Conservation (phyloP, 1,284 basidiomycete species). For the Gomphus sp. region DNA sequence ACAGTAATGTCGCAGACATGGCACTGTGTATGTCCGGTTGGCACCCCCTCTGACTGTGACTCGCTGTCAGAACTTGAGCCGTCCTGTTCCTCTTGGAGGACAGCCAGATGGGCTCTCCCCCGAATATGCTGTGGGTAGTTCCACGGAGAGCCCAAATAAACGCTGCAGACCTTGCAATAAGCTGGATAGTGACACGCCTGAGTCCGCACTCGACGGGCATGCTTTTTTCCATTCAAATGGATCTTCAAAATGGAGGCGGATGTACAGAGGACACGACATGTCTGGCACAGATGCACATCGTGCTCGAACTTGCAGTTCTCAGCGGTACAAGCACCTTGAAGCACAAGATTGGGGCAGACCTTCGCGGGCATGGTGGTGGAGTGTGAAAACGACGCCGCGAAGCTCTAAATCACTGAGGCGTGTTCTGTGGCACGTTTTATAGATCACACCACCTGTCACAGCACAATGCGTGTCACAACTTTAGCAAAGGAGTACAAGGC, state of each 20-base stretch:
- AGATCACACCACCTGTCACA: too few species aligned
- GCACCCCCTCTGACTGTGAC: conserved; percentile 3
- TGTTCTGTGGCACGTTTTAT: too few species aligned
- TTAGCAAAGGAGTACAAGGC: too few species aligned
- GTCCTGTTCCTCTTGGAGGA: conserved; percentile 16
- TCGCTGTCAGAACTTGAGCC: conserved; percentile 15
- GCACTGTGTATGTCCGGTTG: conserved; percentile 26
- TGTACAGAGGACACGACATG: conserved; percentile 27
- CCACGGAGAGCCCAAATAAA: conserved; percentile 17
- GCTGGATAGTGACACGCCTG: conserved; percentile 9
- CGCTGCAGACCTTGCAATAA: conserved; percentile 24
- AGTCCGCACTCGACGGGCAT: conserved; percentile 12
- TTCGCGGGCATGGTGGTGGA: not conserved
- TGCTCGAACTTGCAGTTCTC: conserved; percentile 25
- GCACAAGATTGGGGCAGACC: not conserved
- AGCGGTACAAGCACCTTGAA: not conserved
- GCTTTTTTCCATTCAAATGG: conserved; percentile 21
- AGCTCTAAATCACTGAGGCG: too few species aligned
- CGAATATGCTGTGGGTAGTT: conserved; percentile 24
- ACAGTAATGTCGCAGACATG: conserved; percentile 24
- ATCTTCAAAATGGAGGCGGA: conserved; percentile 15
- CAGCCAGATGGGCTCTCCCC: conserved; percentile 18
- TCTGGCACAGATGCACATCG: conserved; percentile 27
- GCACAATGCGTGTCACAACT: too few species aligned
- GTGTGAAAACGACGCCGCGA: too few species aligned